These are phyloP conservation scores for Erodium moschatum DNA, from an alignment of 441 rosid species.

Conservation along the genomic window DNA sequence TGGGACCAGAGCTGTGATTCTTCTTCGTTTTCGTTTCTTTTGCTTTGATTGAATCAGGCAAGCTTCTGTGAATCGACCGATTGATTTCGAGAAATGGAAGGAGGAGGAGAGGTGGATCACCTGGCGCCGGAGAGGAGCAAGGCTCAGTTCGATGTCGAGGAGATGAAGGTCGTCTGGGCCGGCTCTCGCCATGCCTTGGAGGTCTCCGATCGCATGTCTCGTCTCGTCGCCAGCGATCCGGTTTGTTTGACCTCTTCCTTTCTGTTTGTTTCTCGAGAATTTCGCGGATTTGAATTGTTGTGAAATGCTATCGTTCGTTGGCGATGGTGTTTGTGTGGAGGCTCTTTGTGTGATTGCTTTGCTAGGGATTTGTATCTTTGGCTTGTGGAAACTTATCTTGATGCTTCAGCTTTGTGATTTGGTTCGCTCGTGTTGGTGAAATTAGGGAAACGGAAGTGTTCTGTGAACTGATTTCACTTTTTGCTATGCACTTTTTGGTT, in stretches of 20 bases:
- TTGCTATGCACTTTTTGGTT: too few relatives aligned
- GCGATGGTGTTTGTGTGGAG: too few relatives aligned
- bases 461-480: neutral
- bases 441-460: too few relatives aligned
- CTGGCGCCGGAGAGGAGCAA: slow-evolving; percentile 59
- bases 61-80: neutral
- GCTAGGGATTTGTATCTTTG: too few relatives aligned
- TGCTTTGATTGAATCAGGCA: neutral
- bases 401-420: too few relatives aligned
- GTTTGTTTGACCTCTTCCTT: slow-evolving; percentile 21
- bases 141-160: slow-evolving; percentile 68
- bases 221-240: slow-evolving; percentile 88
- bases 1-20: neutral
- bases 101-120: slow-evolving; percentile 35
- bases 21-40: neutral
- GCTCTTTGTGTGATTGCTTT: too few relatives aligned
- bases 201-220: slow-evolving; percentile 69
- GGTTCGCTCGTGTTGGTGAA: too few relatives aligned
- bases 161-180: slow-evolving; percentile 92
- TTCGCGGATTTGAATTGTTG: neutral
- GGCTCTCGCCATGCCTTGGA: slow-evolving; percentile 77
- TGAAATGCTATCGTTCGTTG: too few relatives aligned
- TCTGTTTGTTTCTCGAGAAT: too few relatives aligned
- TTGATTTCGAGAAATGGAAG: slow-evolving; percentile 32
- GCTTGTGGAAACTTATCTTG: too few relatives aligned